Percentiles rank a stretch among this genome's conserved stretches.
These are phyloP conservation scores for Combretum micranthum DNA, from an alignment of 345 rosid species.

Conservation along the genomic window DNA sequence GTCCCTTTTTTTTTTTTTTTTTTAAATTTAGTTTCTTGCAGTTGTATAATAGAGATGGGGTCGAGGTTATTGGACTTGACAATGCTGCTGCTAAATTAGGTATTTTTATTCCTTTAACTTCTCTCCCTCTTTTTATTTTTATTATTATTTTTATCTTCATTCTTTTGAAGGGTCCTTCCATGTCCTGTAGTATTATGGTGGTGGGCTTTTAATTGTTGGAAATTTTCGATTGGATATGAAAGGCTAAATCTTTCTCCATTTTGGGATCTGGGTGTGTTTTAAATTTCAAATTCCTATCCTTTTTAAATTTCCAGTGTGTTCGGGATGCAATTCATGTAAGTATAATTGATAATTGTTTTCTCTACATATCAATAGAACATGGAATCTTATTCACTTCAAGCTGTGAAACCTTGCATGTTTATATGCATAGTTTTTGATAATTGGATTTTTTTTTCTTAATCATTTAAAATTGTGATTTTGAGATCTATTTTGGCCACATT, in stretches of 20 bases:
- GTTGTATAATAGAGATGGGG: slow-evolving; percentile 40
- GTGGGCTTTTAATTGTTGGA: no score
- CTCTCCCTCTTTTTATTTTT: not conserved
- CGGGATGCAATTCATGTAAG: no score
- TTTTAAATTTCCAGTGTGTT: no score
- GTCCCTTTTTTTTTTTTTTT: not conserved
- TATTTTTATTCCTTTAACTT: slow-evolving; percentile 2
- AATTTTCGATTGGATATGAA: no score
- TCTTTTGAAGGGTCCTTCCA: no score
- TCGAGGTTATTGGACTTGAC: slow-evolving; percentile 62
- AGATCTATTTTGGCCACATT: not conserved
- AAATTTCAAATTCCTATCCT: no score
- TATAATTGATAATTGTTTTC: not conserved
- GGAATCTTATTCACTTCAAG: not conserved
- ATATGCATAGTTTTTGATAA: not conserved
- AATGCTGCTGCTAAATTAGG: slow-evolving; percentile 64
- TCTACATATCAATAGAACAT: not conserved
- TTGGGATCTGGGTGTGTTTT: no score
- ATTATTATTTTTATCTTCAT: no score
- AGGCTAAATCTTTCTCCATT: no score
- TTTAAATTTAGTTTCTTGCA: slow-evolving; percentile 42
- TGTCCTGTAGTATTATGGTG: no score
- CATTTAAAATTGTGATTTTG: not conserved
- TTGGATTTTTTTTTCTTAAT: not conserved
- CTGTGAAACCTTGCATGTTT: not conserved